Percentiles rank a stretch among this genome's conserved stretches.
Evolutionary conservation across 2,329 filamentous ascomycete genomes (phyloP).

Genomic region (Coleophoma cylindrospora): DNA sequence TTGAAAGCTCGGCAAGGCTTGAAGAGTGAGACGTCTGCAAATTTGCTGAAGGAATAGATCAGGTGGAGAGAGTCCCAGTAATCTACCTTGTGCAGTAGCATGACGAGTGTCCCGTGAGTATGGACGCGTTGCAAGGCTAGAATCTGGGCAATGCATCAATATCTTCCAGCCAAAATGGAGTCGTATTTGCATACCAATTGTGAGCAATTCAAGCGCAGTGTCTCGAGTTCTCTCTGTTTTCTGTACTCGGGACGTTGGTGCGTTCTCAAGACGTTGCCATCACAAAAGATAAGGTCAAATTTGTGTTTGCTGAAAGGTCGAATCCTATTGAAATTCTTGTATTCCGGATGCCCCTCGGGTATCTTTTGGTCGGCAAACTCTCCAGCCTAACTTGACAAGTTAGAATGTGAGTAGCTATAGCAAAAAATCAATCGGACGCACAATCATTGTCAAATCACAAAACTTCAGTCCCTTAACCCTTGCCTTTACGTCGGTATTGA

Average conservation of each 20-base stretch:
- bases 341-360: constrained; percentile 9
- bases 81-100: constrained; percentile 20
- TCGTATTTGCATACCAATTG: background rate
- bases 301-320: constrained; percentile 14
- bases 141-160: background rate
- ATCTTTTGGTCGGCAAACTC: constrained; percentile 12
- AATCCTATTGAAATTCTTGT: constrained; percentile 6
- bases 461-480: background rate
- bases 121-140: constrained; percentile 4
- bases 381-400: background rate
- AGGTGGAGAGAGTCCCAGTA: constrained; percentile 10
- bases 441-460: background rate
- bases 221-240: background rate
- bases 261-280: constrained; percentile 19
- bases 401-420: no score
- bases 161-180: no score
- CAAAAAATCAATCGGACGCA: no score
- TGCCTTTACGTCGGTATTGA: background rate
- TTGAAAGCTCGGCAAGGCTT: constrained; percentile 11
- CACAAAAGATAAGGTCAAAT: constrained; percentile 22
- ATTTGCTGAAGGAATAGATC: constrained; percentile 16
- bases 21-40: constrained; percentile 15
- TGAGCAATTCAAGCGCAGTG: constrained; percentile 1
- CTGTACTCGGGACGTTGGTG: constrained; percentile 14
- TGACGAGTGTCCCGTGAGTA: constrained; percentile 15